Evolutionary conservation across 225 moss, liverwort and hornwort species (phyloP), one percentile per base, ranked within the genome.

Genomic region (Anthoceros angustus): DNA sequence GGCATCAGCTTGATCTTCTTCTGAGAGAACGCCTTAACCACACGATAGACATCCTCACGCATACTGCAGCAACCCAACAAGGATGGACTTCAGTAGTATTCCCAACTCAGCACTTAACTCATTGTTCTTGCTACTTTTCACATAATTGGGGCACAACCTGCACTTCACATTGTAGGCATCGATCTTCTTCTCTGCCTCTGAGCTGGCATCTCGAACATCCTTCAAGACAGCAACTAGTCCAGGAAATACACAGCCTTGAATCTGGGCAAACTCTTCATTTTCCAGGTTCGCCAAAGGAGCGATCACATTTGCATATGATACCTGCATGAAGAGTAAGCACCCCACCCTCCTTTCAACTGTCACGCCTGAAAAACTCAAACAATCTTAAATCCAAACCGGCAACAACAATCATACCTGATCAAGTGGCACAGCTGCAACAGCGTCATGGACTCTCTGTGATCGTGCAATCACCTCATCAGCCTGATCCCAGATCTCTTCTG

Each of bases 191-290:
- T 98, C 98, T 23, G 92, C 98, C 72, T 98, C 98, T 25, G 89
- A 87, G 70, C 92, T 98, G 21, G 98, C 98, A 71, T 92, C 89
- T 32, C 88, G 89, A 24, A 87, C 84, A 68, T 85, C 87, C 80
- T 98, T 92, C 8, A 87, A 86, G 61, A 75, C 82, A 42, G 88
- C 83, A 46, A 98, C 98, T 70, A 98, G 73, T 12, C 89, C 80
- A 69, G 92, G 95, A 62, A 92, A 98, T 39, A 89, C 85, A 70
- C 95, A 98, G 62, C 86, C 86, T 68, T 92, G 98, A 65, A 91
- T 79, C 76, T 77, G 72, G 9, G 89, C 76, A 70, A 92, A 92
- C 69, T 92, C 83, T 67, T 89, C 85, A 0, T 87, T 76, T 79
- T 98, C 92, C 60, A 92, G 72, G 71, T 89, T 86, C 40, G 89